Base-by-base conservation (phyloP, 371 early-diverging fungal genomes). In the Mucor ambiguus region DNA sequence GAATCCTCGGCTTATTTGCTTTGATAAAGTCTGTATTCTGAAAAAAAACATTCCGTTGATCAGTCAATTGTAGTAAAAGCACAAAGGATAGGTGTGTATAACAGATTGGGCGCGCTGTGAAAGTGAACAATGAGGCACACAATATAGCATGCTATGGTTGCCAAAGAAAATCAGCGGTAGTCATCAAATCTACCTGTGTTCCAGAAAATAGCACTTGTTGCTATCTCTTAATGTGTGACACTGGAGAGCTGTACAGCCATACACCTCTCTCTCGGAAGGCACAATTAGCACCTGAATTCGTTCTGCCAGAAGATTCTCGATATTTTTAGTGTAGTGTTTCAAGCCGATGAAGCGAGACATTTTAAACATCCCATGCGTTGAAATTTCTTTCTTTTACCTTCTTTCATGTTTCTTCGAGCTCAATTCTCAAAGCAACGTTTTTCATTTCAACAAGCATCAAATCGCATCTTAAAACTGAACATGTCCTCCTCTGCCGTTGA, bases 401-500 rank as follows among this genome's bases (percentile, higher is more conserved):
- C 63, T 62, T 62, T 32, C 29, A 62, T 62, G 63, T 62, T 62
- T 54, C 63, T 62, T 29, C 63, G 41, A 54, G 49, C 48, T 22
- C 37, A 16, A 28, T 1, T 63, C 26, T 38, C 30, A 44, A 55
- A 56, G 22, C 56, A 55, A 43, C 55, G 38, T n/a, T n/a, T 9
- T 9, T 26, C 14, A 54, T 38, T 49, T 9, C 32, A 33, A 63
- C 37, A 55, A 37, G 16, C 18, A 61, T n/a, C 32, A 20, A 41
- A 29, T 30, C 48, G 22, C 3, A 54, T 61, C 14, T 9, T 46
- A 41, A 63, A 41, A 30, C 9, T 35, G 16, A 22, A 10, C n/a
- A 73, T 70, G 73, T 70, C 72, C 30, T 29, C 63, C 26, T 52
- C 52, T 41, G 38, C 58, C 37, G 37, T 54, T 41, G 49, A 38